Conservation (phyloP, 306 rosid genomes). For the Arachis stenosperma region DNA sequence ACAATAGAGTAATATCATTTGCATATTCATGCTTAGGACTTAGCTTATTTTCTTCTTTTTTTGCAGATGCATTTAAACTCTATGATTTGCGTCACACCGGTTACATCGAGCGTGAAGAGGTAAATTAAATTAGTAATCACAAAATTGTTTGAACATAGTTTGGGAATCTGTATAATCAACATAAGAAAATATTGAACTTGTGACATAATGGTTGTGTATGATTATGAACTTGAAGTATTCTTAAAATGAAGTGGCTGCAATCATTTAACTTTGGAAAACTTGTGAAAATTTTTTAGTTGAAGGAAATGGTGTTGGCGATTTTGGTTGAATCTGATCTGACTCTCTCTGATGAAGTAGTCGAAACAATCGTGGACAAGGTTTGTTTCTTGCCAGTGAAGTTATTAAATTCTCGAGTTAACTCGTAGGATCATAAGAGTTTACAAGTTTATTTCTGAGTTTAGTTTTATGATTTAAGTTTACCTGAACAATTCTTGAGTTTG, state of each 20-base stretch:
- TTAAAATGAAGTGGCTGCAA: background rate
- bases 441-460: too few species aligned
- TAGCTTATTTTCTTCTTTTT: background rate
- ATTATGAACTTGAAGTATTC: background rate
- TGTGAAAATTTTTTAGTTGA: conserved; percentile 34
- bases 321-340: conserved; percentile 40
- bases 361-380: conserved; percentile 43
- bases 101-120: conserved; percentile 41
- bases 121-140: background rate
- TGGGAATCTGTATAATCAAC: conserved; percentile 8
- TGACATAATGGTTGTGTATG: background rate
- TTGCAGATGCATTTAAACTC: conserved; percentile 38
- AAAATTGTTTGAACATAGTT: too few species aligned
- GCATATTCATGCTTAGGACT: background rate
- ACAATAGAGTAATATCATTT: background rate
- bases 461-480: too few species aligned
- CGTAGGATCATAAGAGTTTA: too few species aligned
- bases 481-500: too few species aligned
- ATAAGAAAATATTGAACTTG: background rate
- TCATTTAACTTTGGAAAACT: conserved; percentile 12
- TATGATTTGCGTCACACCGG: conserved; percentile 44
- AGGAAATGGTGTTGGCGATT: conserved; percentile 43
- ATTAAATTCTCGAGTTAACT: background rate
- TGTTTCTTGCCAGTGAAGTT: background rate
- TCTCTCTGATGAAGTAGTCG: conserved; percentile 43